These are phyloP conservation scores for Aspergillus proliferans DNA, from an alignment of 2,329 filamentous ascomycete species.

Conservation along the genomic window DNA sequence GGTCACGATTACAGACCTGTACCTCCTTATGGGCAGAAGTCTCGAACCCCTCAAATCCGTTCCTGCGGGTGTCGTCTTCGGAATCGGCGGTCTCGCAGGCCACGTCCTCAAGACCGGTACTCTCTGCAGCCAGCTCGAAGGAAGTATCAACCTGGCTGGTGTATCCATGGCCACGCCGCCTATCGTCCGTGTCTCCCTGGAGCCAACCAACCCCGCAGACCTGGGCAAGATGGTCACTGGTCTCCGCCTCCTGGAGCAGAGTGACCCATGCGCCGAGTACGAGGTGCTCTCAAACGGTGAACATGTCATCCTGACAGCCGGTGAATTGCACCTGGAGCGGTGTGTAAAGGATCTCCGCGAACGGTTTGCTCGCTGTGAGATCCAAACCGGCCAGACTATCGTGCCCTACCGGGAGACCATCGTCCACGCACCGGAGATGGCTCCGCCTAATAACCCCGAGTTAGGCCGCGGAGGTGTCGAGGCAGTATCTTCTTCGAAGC, in stretches of 20 bases:
- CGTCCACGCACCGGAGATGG: slow-evolving; percentile 83
- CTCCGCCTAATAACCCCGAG: slow-evolving; percentile 75
- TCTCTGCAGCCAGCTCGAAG: slow-evolving; percentile 78
- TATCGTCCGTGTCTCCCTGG: slow-evolving; percentile 92
- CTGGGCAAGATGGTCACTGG: slow-evolving; percentile 92
- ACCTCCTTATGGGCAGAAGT: slow-evolving; percentile 90
- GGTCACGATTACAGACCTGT: slow-evolving; percentile 78
- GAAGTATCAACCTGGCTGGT: slow-evolving; percentile 84
- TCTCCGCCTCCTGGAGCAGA: slow-evolving; percentile 79
- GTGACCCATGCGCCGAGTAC: slow-evolving; percentile 92
- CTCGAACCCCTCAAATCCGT: slow-evolving; percentile 77
- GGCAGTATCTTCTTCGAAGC: slow-evolving; percentile 73
- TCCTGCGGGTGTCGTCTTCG: slow-evolving; percentile 90
- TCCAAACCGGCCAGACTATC: slow-evolving; percentile 88
- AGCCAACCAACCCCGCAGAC: slow-evolving; percentile 83
- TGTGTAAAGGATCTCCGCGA: slow-evolving; percentile 91
- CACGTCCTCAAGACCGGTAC: slow-evolving; percentile 95
- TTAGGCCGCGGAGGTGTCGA: slow-evolving; percentile 76
- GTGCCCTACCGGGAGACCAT: slow-evolving; percentile 95
- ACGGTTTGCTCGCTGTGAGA: slow-evolving; percentile 86
- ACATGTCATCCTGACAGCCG: slow-evolving; percentile 89
- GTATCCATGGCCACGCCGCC: slow-evolving; percentile 75
- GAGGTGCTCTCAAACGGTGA: slow-evolving; percentile 89
- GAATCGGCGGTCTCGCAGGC: slow-evolving; percentile 85
- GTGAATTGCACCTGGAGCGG: slow-evolving; percentile 87